Evolutionary conservation across 1,284 basidiomycete genomes (phyloP).

Genomic region (Polyporus tsugae): DNA sequence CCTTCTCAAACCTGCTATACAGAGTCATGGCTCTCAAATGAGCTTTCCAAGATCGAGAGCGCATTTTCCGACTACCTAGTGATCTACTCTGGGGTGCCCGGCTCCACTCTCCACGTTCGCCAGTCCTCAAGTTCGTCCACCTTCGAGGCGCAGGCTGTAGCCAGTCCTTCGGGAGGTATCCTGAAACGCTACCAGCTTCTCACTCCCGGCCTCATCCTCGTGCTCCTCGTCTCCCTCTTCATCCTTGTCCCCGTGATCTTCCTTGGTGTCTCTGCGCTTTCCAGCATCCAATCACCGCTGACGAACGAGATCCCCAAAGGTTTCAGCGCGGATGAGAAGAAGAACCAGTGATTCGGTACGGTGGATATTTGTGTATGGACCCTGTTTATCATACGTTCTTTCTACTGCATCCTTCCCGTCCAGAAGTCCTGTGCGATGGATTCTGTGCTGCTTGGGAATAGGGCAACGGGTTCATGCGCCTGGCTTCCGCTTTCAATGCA

Average conservation of each 20-base stretch:
- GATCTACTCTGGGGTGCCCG: conserved; percentile 65
- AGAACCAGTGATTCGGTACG: conserved; percentile 65
- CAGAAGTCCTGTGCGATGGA: background rate
- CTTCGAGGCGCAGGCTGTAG: conserved; percentile 25
- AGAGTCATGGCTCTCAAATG: conserved; percentile 46
- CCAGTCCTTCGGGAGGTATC: conserved; percentile 60
- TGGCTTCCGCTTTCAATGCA: background rate
- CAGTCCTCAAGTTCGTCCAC: conserved; percentile 29
- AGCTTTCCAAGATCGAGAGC: conserved; percentile 57
- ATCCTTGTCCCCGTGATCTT: conserved; percentile 76
- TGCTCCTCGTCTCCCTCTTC: conserved; percentile 74
- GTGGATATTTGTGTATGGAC: conserved; percentile 22
- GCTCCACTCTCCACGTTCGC: conserved; percentile 36
- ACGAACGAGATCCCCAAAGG: conserved; percentile 70
- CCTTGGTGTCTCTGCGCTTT: conserved; percentile 73
- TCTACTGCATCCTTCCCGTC: background rate
- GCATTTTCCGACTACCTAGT: conserved; percentile 67
- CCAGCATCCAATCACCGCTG: conserved; percentile 79
- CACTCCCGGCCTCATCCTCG: conserved; percentile 80
- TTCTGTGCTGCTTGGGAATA: background rate
- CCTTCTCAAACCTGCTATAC: background rate
- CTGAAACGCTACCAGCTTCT: conserved; percentile 81
- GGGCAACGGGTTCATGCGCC: too few species aligned
- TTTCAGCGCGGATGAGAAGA: conserved; percentile 75
- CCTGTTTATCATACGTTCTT: conserved; percentile 19